Base-by-base conservation (phyloP, 805 yeast species). In the Ogataea haglerorum region DNA sequence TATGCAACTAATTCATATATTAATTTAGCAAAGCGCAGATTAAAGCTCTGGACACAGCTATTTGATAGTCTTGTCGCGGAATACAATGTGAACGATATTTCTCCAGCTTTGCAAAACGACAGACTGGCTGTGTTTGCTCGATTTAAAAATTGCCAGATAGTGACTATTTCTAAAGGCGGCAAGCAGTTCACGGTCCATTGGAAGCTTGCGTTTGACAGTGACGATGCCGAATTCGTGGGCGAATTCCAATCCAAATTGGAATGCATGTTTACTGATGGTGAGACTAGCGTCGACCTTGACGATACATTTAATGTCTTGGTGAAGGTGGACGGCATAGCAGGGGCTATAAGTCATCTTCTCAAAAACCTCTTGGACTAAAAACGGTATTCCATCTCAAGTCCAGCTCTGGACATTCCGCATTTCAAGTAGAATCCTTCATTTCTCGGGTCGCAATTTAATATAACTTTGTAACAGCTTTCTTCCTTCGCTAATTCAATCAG, bases 381-480 rank as follows among this genome's bases (percentile, higher is more conserved):
- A 45, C 85, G 67, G 42, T 57, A 66, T 31, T 75, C 75, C 95
- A 85, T 85, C 54, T 82, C 87, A 27, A 75, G 61, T 10, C 93
- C 93, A 17, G 76, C 83, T 41, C 72, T 67, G 12, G 60, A 59
- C 59, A 77, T 80, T 3, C 90, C 95, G 69, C 98, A 91, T 62
- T 88, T 90, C 52, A 86, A 85, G 61, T 91, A 91, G 61, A 91
- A 91, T 4, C 77, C 82, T 26, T 80, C 83, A 57, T 91, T 91
- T 44, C 78, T 75, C n/a, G 76, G 78, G 40, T 84, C 82, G 64
- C 98, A 91, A 66, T 91, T 97, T 53, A 91, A 68, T 30, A 91
- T 87, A 13, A 86, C 82, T 67, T 91, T 91, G 66, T 91, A 91
- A 56, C 95, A 88, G 5, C 91, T 93, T 10, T 54, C 57, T 2